Base-by-base conservation (phyloP, 208 protist species). In the Trypanosoma platydactyli region DNA sequence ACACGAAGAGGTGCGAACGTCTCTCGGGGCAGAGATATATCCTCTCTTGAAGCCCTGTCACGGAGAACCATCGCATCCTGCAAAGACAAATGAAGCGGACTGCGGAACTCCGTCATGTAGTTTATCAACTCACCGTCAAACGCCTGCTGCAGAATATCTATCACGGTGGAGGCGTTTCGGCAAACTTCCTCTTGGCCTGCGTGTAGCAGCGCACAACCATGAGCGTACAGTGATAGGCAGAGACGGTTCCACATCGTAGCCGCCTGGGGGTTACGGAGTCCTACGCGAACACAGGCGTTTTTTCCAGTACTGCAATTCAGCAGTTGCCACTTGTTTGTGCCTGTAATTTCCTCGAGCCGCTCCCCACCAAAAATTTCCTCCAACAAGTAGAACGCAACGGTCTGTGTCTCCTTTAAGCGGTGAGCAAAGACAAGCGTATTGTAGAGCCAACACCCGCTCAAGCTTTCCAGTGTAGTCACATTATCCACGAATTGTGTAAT, bases 401-500 rank as follows among this genome's bases (percentile, higher is more conserved):
- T 20, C 33, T 63, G 22, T 25, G n/a, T 62, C 1, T 40, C n/a
- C 41, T 53, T 54, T 18, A 20, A 38, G 20, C 60, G 50, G 22
- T 68, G 38, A n/a, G 68, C 58, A 48, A 68, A 66, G 41, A 44
- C 41, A 30, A 73, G 58, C 1, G 48, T 48, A 40, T 73, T 68
- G 68, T 73, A 73, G 1, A 73, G 40, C 68, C 68, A 73, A 55
- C 60, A 73, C 42, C 29, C 53, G 46, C 53, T 55, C 16, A 66
- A 22, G 13, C 35, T 41, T 5, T 49, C 33, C 38, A 58, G 45
- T 16, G 30, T 52, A 3, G 40, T 5, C 3, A 18, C 45, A 35
- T 67, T 38, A 22, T 1, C 25, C 29, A 20, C 1, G 33, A 74
- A 20, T 18, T 30, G 22, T 33, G 45, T 56, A 16, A 74, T 0